Evolutionary conservation across 345 rosid species (phyloP), one percentile per base, ranked within the genome.

Genomic region (Eucalyptus cloeziana): DNA sequence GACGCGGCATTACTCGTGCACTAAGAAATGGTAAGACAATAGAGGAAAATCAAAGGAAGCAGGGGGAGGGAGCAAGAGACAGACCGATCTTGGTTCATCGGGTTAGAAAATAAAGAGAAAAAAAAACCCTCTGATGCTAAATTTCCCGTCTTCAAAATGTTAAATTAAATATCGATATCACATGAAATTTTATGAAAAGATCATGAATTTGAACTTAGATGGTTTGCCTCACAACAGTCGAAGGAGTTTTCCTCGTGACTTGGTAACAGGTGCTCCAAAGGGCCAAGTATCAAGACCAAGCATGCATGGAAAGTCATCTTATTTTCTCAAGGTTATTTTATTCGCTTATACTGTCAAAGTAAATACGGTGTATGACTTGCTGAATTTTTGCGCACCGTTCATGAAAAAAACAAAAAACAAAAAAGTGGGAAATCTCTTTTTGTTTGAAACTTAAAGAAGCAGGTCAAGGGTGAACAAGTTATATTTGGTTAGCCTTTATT

Each of bases 121-220:
- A 16, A 1, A 2, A 16, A 15, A 5, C 0, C 1, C 3, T 4
- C 30, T 56, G 0, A 7, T 24, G 27, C 27, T 56, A 56, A 4
- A 0, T 22, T 6, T 43, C 27, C 50, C 3, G 2, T 49, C 13
- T 49, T 49, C 50, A 49, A 49, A 49, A 49, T 49, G 4, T 43
- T 43, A 43, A 43, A 43, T 43, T 43, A 43, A 43, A 43, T 43
- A 5, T 43, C 44, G 44, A 43, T 43, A 43, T 43, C 44, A 43
- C 44, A 43, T 43, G 7, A 43, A 43, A 43, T 43, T 43, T 43
- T 43, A 43, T 43, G 44, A 43, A 8, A 27, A 56, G 30, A 24
- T 56, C 5, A 22, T 24, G 12, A 56, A 21, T 56, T 10, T 56
- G 30, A 56, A 10, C 13, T 21, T 3, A 40, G 62, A 56, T 24